These are phyloP conservation scores for Pseudonitzschia multiseries DNA, from an alignment of 108 stramenopile species.

Conservation along the genomic window DNA sequence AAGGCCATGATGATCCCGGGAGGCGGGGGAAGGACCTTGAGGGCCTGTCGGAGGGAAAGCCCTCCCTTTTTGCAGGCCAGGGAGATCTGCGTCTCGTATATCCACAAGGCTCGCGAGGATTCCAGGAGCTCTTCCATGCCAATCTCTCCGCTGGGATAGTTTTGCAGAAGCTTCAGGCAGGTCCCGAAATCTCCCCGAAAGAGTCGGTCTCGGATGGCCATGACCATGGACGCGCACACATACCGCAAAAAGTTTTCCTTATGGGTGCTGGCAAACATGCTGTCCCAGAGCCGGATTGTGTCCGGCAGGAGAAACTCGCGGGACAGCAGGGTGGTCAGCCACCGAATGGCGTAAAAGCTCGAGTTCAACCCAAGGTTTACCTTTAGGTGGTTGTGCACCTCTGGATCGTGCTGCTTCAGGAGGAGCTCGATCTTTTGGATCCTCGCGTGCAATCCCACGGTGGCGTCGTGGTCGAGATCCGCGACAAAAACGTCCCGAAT, in stretches of 20 bases:
- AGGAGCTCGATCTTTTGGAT: slow-evolving; percentile 79
- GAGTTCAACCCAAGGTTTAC: slow-evolving; percentile 77
- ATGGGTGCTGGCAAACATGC: slow-evolving; percentile 90
- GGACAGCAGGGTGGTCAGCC: slow-evolving; percentile 96
- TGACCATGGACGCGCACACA: slow-evolving; percentile 91
- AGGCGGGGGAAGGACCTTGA: slow-evolving; percentile 67
- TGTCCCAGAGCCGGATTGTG: slow-evolving; percentile 97
- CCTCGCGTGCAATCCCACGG: slow-evolving; percentile 86
- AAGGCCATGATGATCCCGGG: slow-evolving; percentile 78
- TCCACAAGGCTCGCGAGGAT: slow-evolving; percentile 74
- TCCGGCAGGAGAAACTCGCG: slow-evolving; percentile 94
- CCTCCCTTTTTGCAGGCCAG: slow-evolving; percentile 75
- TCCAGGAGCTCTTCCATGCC: slow-evolving; percentile 70
- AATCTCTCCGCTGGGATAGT: slow-evolving; percentile 54
- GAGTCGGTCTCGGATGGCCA: slow-evolving; percentile 79
- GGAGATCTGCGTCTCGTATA: slow-evolving; percentile 84
- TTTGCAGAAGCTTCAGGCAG: slow-evolving; percentile 71
- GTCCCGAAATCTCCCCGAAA: slow-evolving; percentile 75
- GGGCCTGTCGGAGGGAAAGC: slow-evolving; percentile 64
- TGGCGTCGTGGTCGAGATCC: slow-evolving; percentile 71
- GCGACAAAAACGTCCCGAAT: slow-evolving; percentile 88
- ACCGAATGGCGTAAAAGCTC: slow-evolving; percentile 88
- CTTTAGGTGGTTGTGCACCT: slow-evolving; percentile 82
- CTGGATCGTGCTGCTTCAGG: slow-evolving; percentile 83
- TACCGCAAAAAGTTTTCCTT: slow-evolving; percentile 92